phyloP scores from a whole-genome alignment of 257 asterid species.

The Salvia rosmarinus region DNA sequence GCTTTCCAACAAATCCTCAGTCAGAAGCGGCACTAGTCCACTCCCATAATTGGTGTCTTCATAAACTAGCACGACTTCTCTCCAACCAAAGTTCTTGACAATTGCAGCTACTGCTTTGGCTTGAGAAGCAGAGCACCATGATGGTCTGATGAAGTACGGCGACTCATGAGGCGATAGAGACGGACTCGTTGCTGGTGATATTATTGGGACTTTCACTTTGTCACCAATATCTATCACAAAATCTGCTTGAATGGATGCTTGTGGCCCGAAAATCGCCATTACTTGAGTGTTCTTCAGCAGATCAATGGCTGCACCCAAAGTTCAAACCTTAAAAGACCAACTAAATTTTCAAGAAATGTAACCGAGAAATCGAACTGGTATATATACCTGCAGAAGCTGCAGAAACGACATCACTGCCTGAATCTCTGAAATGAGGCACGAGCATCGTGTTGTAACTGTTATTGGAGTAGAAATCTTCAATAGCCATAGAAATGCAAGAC shows the following conservation, averaged over 20 bases:
- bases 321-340: no score
- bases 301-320: neutral
- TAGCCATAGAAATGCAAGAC: conserved; percentile 46
- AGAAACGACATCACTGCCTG: conserved; percentile 34
- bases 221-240: no score
- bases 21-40: conserved; percentile 43
- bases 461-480: conserved; percentile 44
- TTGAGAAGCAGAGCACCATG: conserved; percentile 34
- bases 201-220: no score
- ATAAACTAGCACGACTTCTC: conserved; percentile 38
- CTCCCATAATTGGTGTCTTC: conserved; percentile 46
- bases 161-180: neutral
- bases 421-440: conserved; percentile 46
- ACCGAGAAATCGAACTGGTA: no score
- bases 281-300: neutral
- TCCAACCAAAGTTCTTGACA: conserved; percentile 42
- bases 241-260: conserved; percentile 5
- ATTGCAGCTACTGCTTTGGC: conserved; percentile 45
- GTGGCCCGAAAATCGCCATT: conserved; percentile 10
- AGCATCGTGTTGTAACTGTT: conserved; percentile 32
- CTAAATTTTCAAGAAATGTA: no score
- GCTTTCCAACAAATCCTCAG: conserved; percentile 38
- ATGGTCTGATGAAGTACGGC: neutral
- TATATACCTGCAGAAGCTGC: conserved; percentile 53
- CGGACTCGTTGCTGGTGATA: no score